phyloP scores from a whole-genome alignment of 176 grass and related monocot species.

The Carex kokanica region DNA sequence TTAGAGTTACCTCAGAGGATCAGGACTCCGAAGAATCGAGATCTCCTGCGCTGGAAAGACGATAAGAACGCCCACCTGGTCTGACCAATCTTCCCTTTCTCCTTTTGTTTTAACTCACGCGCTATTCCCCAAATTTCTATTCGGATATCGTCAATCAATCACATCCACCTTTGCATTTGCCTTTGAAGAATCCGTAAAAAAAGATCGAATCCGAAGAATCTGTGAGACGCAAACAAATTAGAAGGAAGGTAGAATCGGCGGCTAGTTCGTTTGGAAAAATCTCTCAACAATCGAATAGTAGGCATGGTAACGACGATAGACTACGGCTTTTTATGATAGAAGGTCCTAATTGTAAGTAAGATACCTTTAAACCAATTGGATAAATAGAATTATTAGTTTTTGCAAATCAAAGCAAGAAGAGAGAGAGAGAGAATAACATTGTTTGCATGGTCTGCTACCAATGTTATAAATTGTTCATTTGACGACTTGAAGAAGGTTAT shows the following conservation, averaged over 20 bases:
- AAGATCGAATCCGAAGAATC: too few species aligned
- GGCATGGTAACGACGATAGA: not conserved
- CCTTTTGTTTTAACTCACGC: not conserved
- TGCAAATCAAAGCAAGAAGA: not conserved
- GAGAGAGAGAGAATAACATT: not conserved
- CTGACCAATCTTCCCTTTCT: too few species aligned
- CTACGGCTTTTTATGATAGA: not conserved
- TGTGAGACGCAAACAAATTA: too few species aligned
- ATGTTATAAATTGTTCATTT: not conserved
- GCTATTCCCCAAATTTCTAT: not conserved
- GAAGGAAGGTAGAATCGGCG: not conserved
- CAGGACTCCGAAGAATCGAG: too few species aligned
- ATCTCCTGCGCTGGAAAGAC: too few species aligned
- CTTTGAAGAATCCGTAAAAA: not conserved
- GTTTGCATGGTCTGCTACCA: not conserved
- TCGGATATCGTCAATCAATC: not conserved
- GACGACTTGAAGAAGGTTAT: not conserved
- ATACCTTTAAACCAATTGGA: too few species aligned
- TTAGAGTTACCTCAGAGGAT: too few species aligned
- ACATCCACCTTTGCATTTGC: not conserved
- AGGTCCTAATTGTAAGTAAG: not conserved
- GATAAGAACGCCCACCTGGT: too few species aligned
- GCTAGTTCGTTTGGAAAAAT: not conserved
- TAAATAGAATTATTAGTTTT: not conserved
- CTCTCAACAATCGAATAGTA: not conserved